Evolutionary conservation across 352 stramenopile species (phyloP), one percentile per base, ranked within the genome.

Genomic region (Globisporangium solare): DNA sequence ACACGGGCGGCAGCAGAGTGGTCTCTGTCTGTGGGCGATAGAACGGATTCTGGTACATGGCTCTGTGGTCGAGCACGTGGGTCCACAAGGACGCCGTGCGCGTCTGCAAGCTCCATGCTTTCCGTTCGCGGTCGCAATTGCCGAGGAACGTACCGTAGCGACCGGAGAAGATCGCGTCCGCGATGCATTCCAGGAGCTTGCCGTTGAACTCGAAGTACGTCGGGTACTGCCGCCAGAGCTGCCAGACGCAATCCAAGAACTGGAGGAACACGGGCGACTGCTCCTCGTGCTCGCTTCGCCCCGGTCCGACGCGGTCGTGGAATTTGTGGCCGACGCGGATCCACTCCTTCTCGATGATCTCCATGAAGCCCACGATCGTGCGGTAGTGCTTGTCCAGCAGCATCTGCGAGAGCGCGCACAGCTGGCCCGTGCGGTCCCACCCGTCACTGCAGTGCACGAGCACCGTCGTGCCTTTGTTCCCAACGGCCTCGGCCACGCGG

Each of bases 381-480:
- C 89, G 76, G 59, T 96, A 97, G 60, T 93, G 83, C 7, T 67
- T 64, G 61, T 98, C 89, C 1, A 97, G 64, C n/a, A 97, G 59
- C 12, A 98, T 66, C 64, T 97, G 81, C 21, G 89, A 78, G 2
- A 97, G 70, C 0, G 71, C 78, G 61, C 83, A 94, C 2, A 98
- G 61, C 54, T 93, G 85, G 8, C 73, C 76, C 13, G 92, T 98
- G 17, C 92, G 84, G 56, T 98, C 92, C 92, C 92, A 98, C 3
- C 91, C 91, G 47, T 97, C 89, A 50, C 80, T 95, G 63, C 91
- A 97, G 58, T 97, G 89, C 27, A 97, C 88, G 3, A 97, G 66
- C 27, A 95, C 88, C 0, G 76, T 91, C 13, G 75, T 88, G 24
- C 71, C 74, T 56, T 83, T 71, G 46, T 78, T 76, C n/a, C 86